These are phyloP conservation scores for Pyracantha coccinea DNA, from an alignment of 331 rosid species.

Conservation along the genomic window DNA sequence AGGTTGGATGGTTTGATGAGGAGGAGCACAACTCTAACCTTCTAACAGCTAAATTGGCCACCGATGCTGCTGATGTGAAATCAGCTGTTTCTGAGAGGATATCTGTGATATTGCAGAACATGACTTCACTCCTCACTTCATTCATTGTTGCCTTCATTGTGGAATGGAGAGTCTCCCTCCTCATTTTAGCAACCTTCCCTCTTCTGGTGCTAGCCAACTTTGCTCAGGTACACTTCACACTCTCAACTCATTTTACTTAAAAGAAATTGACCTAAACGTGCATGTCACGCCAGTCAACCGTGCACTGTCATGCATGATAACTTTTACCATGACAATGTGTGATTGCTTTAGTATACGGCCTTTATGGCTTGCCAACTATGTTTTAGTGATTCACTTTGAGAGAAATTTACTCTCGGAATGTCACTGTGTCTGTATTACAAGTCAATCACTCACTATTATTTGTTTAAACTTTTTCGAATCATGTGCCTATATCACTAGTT, in stretches of 20 bases:
- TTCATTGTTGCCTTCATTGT: slow-evolving; percentile 95
- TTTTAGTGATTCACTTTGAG: too few relatives aligned
- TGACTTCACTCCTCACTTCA: slow-evolving; percentile 96
- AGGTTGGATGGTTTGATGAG: slow-evolving; percentile 99
- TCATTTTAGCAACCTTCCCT: slow-evolving; percentile 82
- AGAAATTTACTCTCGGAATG: too few relatives aligned
- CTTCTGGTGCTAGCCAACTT: slow-evolving; percentile 93
- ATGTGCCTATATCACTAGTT: too few relatives aligned
- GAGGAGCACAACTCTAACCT: slow-evolving; percentile 97
- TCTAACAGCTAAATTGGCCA: slow-evolving; percentile 75
- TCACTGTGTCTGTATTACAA: too few relatives aligned
- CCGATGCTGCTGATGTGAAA: slow-evolving; percentile 96
- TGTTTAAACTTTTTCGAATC: too few relatives aligned
- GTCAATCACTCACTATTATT: too few relatives aligned
- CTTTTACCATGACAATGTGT: too few relatives aligned
- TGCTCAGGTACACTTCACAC: slow-evolving; percentile 69
- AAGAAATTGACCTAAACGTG: too few relatives aligned
- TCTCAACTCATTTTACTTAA: not conserved
- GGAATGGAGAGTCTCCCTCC: slow-evolving; percentile 98
- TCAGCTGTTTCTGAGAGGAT: slow-evolving; percentile 96
- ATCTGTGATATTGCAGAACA: slow-evolving; percentile 86
- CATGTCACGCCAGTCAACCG: too few relatives aligned
- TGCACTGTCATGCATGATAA: too few relatives aligned
- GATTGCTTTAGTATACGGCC: too few relatives aligned
- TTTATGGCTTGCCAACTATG: too few relatives aligned